phyloP scores from a whole-genome alignment of 108 stramenopile species.

The Fistulifera pelliculosa region DNA sequence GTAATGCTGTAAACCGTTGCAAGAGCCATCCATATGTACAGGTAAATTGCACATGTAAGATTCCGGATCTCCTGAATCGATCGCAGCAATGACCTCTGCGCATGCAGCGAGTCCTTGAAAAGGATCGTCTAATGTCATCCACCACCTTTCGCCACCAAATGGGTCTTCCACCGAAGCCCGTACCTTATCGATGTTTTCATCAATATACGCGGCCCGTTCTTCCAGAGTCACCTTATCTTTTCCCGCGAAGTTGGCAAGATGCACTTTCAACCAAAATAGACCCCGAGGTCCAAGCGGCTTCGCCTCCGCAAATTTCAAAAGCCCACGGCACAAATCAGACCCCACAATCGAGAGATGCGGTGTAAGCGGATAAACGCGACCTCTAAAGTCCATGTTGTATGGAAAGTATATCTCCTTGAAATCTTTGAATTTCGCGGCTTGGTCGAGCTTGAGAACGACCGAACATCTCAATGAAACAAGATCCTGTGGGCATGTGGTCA shows the following conservation, averaged over 20 bases:
- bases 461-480: conserved; percentile 83
- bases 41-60: conserved; percentile 82
- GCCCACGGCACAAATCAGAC: conserved; percentile 91
- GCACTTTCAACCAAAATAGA: conserved; percentile 94
- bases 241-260: conserved; percentile 95
- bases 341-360: conserved; percentile 97
- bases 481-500: conserved; percentile 31
- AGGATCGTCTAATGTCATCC: conserved; percentile 92
- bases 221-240: conserved; percentile 88
- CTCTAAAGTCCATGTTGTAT: conserved; percentile 98
- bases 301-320: conserved; percentile 85
- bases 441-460: conserved; percentile 72
- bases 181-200: conserved; percentile 83
- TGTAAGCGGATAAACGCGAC: conserved; percentile 95
- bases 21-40: conserved; percentile 98
- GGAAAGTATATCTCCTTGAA: conserved; percentile 92
- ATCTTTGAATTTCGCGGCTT: conserved; percentile 81
- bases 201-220: conserved; percentile 85
- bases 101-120: conserved; percentile 98
- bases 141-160: conserved; percentile 83
- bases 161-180: conserved; percentile 74
- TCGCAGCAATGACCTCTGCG: conserved; percentile 85
- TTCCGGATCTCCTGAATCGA: conserved; percentile 86
- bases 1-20: conserved; percentile 99
- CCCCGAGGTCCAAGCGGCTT: conserved; percentile 88